phyloP scores from a whole-genome alignment of 2,329 filamentous ascomycete genomes.

The Fusarium camptoceras region DNA sequence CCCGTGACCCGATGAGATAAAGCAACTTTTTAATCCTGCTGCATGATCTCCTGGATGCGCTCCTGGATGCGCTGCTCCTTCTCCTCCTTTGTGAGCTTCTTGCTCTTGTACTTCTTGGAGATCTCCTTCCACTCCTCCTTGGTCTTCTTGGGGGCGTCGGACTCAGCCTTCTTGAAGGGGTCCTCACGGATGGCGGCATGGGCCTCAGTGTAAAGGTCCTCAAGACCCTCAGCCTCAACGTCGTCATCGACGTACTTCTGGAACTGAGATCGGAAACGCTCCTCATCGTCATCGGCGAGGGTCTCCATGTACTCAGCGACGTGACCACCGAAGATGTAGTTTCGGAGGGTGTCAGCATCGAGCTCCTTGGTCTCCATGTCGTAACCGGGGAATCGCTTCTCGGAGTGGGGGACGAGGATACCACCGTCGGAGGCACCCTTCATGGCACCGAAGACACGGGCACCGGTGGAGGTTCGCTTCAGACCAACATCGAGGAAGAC shows the following conservation, averaged over 20 bases:
- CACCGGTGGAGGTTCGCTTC: slow-evolving; percentile 95
- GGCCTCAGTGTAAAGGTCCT: slow-evolving; percentile 95
- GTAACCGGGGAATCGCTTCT: slow-evolving; percentile 99
- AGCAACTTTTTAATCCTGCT: slow-evolving; percentile 56
- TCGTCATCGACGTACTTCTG: slow-evolving; percentile 97
- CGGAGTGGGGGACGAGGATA: slow-evolving; percentile 96
- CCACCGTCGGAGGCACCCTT: slow-evolving; percentile 99
- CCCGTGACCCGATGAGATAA: slow-evolving; percentile 39
- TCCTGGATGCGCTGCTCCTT: slow-evolving; percentile 85
- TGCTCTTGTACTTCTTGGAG: slow-evolving; percentile 86
- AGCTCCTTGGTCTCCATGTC: slow-evolving; percentile 98
- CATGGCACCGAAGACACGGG: slow-evolving; percentile 98
- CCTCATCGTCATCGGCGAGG: slow-evolving; percentile 98
- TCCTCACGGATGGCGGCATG: slow-evolving; percentile 98
- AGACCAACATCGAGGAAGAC: slow-evolving; percentile 98
- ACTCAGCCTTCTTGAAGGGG: slow-evolving; percentile 92
- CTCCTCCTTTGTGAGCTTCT: slow-evolving; percentile 86
- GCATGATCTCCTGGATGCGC: slow-evolving; percentile 87
- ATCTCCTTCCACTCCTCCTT: slow-evolving; percentile 98
- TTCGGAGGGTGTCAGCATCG: slow-evolving; percentile 94
- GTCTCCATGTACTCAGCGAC: slow-evolving; percentile 99
- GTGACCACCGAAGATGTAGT: slow-evolving; percentile 99
- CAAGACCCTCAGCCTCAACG: slow-evolving; percentile 93
- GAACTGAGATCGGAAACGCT: slow-evolving; percentile 99
- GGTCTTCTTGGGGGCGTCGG: slow-evolving; percentile 85